Percentiles rank a stretch among this genome's conserved stretches.
Conservation (phyloP, 2,329 filamentous ascomycete genomes). For the Neoascochyta sp. region DNA sequence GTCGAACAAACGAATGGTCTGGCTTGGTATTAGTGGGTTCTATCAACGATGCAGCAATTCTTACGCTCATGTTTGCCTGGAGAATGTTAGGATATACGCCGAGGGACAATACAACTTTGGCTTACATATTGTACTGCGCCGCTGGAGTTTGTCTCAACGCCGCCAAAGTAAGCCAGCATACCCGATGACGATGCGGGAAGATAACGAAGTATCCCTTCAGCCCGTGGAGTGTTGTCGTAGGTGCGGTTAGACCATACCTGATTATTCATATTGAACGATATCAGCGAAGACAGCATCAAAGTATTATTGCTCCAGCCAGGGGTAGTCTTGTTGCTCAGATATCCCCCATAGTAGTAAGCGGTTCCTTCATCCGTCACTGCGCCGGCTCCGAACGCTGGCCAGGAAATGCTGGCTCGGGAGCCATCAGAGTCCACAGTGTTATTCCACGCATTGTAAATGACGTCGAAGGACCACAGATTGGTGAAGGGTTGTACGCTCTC, state of each 20-base stretch:
- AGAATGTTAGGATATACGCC: conserved; percentile 2
- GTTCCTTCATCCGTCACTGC: conserved; percentile 8
- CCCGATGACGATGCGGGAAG: conserved; percentile 55
- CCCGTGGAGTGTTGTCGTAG: conserved; percentile 48
- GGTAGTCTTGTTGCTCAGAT: conserved; percentile 52
- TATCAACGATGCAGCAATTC: background rate
- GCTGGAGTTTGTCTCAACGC: conserved; percentile 36
- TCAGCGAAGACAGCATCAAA: conserved; percentile 46
- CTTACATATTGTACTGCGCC: conserved; percentile 3
- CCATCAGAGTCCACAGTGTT: conserved; percentile 35
- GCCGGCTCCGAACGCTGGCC: conserved; percentile 12
- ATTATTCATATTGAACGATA: conserved; percentile 53
- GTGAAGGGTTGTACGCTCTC: conserved; percentile 32
- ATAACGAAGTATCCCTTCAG: conserved; percentile 56
- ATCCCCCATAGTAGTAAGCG: conserved; percentile 61
- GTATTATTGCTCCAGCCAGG: conserved; percentile 5
- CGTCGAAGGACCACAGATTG: conserved; percentile 53
- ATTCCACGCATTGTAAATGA: conserved; percentile 53
- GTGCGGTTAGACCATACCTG: conserved; percentile 50
- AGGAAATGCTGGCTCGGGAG: conserved; percentile 5
- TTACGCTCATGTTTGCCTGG: conserved; percentile 16
- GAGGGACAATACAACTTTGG: background rate
- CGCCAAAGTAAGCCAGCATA: conserved; percentile 58
- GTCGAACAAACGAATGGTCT: conserved; percentile 54
- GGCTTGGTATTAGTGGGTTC: background rate